Percentiles rank a stretch among this genome's conserved stretches.
Evolutionary conservation across 2,329 filamentous ascomycete genomes (phyloP).

Genomic region (Monosporascus sp.): DNA sequence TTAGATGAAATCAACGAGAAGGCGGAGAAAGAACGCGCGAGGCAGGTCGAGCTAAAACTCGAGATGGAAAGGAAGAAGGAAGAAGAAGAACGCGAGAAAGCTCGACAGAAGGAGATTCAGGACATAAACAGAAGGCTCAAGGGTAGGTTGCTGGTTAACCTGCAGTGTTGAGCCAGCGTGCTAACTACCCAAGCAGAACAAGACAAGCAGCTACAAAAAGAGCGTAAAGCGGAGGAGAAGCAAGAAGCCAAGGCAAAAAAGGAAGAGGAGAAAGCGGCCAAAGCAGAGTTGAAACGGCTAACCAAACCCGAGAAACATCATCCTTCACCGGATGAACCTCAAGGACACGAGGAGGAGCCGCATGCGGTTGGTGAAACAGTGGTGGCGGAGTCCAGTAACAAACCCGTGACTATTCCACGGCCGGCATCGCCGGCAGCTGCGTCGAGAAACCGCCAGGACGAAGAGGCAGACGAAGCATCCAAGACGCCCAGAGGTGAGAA

Average conservation of each 20-base stretch:
- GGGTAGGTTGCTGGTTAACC: constrained; percentile 39
- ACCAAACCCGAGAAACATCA: constrained; percentile 49
- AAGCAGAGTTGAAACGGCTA: constrained; percentile 46
- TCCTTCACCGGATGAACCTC: constrained; percentile 26
- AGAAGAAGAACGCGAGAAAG: constrained; percentile 45
- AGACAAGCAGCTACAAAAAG: constrained; percentile 41
- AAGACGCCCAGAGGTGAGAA: constrained; percentile 14
- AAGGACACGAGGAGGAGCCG: constrained; percentile 21
- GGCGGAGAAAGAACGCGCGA: constrained; percentile 65
- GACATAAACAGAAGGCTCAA: constrained; percentile 50
- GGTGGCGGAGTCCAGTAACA: constrained; percentile 16
- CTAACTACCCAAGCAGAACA: constrained; percentile 32
- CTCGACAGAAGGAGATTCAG: constrained; percentile 46
- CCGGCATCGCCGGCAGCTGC: constrained; percentile 2
- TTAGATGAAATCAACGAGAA: constrained; percentile 79
- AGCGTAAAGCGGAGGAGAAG: constrained; percentile 46
- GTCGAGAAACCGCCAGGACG: background rate
- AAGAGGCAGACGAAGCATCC: constrained; percentile 8
- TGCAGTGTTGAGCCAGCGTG: background rate
- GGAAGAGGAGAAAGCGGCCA: constrained; percentile 46
- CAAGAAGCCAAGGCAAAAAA: constrained; percentile 29
- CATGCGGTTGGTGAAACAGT: constrained; percentile 8
- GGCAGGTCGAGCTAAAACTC: constrained; percentile 55
- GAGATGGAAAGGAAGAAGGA: constrained; percentile 62
- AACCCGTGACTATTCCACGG: constrained; percentile 15